Percentiles rank a stretch among this genome's conserved stretches.
These are phyloP conservation scores for Pseudofabraea citricarpa DNA, from an alignment of 2,329 filamentous ascomycete genomes.

Conservation along the genomic window DNA sequence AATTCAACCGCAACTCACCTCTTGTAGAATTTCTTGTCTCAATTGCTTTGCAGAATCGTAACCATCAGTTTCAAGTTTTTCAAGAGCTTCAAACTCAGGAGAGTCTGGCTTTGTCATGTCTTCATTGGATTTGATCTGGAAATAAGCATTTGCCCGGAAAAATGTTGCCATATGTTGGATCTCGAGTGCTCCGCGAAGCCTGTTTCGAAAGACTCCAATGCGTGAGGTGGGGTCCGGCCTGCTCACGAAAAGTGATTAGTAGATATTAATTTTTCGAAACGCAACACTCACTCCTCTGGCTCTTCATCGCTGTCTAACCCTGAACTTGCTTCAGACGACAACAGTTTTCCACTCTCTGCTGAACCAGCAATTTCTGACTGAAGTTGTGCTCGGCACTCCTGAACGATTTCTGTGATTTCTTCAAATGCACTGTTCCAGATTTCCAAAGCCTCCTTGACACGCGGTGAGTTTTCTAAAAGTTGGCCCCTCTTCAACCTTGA, in stretches of 20 bases:
- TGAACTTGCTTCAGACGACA: slow-evolving; percentile 22
- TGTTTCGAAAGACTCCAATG: slow-evolving; percentile 55
- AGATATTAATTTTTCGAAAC: no score
- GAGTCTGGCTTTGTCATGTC: slow-evolving; percentile 61
- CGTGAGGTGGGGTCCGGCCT: slow-evolving; percentile 28
- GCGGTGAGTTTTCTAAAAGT: slow-evolving; percentile 69
- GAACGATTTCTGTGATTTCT: slow-evolving; percentile 47
- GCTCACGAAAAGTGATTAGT: no score
- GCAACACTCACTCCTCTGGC: slow-evolving; percentile 28
- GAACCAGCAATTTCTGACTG: slow-evolving; percentile 37
- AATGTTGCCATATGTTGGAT: slow-evolving; percentile 78
- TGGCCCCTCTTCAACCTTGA: slow-evolving; percentile 68
- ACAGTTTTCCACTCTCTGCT: slow-evolving; percentile 6
- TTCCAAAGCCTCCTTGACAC: slow-evolving; percentile 60
- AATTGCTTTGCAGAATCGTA: slow-evolving; percentile 78
- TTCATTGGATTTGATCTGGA: slow-evolving; percentile 72
- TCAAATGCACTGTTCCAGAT: slow-evolving; percentile 61
- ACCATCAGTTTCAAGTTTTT: slow-evolving; percentile 63
- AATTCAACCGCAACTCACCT: slow-evolving; percentile 34
- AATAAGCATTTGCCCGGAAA: slow-evolving; percentile 79
- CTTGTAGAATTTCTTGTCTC: slow-evolving; percentile 71
- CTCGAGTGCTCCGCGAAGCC: slow-evolving; percentile 70
- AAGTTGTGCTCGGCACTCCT: slow-evolving; percentile 60
- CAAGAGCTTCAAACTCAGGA: slow-evolving; percentile 59
- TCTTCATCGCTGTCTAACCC: slow-evolving; percentile 12